phyloP scores from a whole-genome alignment of 441 rosid species.

The Syzygium syzygioides region DNA sequence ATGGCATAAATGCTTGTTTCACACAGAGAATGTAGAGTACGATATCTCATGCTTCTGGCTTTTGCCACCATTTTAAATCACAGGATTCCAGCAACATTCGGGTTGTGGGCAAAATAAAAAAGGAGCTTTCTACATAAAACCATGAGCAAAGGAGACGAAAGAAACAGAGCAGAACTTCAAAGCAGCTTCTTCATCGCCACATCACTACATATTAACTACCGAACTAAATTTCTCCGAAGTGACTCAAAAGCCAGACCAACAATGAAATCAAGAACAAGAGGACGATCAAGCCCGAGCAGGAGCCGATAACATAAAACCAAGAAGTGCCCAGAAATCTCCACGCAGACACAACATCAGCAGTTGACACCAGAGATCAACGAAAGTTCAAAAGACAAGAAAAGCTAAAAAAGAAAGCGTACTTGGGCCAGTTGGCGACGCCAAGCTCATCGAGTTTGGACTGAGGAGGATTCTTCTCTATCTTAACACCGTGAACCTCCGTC shows the following conservation, averaged over 20 bases:
- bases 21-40: not conserved
- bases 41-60: not conserved
- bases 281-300: not conserved
- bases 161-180: not conserved
- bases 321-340: not conserved
- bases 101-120: not conserved
- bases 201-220: not conserved
- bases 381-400: not conserved
- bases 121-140: not conserved
- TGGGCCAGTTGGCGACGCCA: conserved; percentile 46
- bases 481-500: conserved; percentile 38
- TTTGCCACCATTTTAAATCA: not conserved
- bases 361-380: not conserved
- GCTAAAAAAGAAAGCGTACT: conserved; percentile 9
- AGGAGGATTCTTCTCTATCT: conserved; percentile 44
- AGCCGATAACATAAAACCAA: not conserved
- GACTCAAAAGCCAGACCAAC: not conserved
- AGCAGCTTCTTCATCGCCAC: not conserved
- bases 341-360: not conserved
- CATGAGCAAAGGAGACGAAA: not conserved
- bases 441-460: conserved; percentile 37
- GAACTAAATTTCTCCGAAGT: not conserved
- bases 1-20: not conserved
- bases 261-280: not conserved
- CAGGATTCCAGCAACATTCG: not conserved